Evolutionary conservation across 176 grass and related monocot species (phyloP), one percentile per base, ranked within the genome.

Genomic region (Musa itinerans): DNA sequence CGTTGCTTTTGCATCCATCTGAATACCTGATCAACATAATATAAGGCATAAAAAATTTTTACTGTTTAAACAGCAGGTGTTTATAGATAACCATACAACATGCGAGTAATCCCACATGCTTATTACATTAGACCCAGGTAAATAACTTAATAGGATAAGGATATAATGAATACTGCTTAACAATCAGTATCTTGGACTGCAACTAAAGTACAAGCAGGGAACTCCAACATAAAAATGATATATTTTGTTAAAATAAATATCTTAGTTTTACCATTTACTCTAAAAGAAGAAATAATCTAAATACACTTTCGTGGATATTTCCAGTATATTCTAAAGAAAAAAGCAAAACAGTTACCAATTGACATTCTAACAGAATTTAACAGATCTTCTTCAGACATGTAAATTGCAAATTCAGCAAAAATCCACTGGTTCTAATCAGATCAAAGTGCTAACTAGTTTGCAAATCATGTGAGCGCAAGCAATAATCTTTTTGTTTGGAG

Each of bases 1-100:
- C 90, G 61, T 24, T 99, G 95, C 74, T 72, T 94, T 75, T 99
- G 95, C 90, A 99, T 99, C 95, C 95, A 92, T 80, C 90, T 99
- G 83, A 99, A 99, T 64, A 99, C 83, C 95, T 99, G 82, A 65
- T 65, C 73, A 50, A 69, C 34, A 50, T 19, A 74, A 55, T 54
- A 52, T 54, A 21, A 49, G 20, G 53, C 24, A 74, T 57, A 57
- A 10, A 56, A 55, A 10, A 51, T 9, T 10, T 10, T 56, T 7
- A 20, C 8, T 15, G 14, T 14, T 51, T 13, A 23, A 72, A 53
- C 12, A 53, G 0, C 5, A 72, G 19, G 20, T 62, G 57, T 15
- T 19, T 62, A 20, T 27, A 19, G 21, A 16, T 50, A 17, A 54
- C 13, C 24, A 54, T 73, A 50, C 52, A 53, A 52, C 19, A 71